phyloP scores from a whole-genome alignment of 1,284 basidiomycete species.

The Ganoderma lingzhi region DNA sequence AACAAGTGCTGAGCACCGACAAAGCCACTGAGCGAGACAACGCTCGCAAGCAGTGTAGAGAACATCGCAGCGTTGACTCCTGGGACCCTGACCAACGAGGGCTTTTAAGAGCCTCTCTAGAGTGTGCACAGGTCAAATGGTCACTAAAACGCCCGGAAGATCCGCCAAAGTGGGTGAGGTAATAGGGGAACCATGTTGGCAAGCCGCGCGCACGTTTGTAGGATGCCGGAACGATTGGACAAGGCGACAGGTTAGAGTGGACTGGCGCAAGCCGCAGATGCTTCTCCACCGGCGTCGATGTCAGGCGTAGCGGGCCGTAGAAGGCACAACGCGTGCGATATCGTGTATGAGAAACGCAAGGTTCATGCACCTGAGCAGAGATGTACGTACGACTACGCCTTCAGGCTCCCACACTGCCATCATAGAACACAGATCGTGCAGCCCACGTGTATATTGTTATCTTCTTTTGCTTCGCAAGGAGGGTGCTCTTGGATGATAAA shows the following conservation, averaged over 20 bases:
- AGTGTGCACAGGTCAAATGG: neutral
- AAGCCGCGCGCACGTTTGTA: slow-evolving; percentile 21
- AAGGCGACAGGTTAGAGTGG: slow-evolving; percentile 11
- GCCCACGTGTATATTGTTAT: neutral
- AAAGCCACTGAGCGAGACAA: slow-evolving; percentile 23
- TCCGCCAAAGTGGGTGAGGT: neutral
- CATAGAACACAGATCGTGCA: neutral
- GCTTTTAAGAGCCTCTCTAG: neutral
- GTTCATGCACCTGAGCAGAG: slow-evolving; percentile 12
- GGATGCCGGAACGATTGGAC: neutral
- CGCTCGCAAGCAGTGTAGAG: slow-evolving; percentile 10
- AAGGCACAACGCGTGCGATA: slow-evolving; percentile 6
- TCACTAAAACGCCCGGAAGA: neutral
- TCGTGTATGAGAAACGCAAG: neutral
- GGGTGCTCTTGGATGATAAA: neutral
- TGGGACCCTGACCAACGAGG: neutral
- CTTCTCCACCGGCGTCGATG: neutral
- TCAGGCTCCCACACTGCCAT: slow-evolving; percentile 15
- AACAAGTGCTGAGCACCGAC: slow-evolving; percentile 44
- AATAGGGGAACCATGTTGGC: neutral
- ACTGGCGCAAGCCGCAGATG: neutral
- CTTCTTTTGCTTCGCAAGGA: neutral
- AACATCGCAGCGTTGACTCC: slow-evolving; percentile 17
- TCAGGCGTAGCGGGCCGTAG: slow-evolving; percentile 17
- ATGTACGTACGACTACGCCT: slow-evolving; percentile 15